Evolutionary conservation across 2,329 filamentous ascomycete genomes (phyloP).

Genomic region (Xylaria sp.): DNA sequence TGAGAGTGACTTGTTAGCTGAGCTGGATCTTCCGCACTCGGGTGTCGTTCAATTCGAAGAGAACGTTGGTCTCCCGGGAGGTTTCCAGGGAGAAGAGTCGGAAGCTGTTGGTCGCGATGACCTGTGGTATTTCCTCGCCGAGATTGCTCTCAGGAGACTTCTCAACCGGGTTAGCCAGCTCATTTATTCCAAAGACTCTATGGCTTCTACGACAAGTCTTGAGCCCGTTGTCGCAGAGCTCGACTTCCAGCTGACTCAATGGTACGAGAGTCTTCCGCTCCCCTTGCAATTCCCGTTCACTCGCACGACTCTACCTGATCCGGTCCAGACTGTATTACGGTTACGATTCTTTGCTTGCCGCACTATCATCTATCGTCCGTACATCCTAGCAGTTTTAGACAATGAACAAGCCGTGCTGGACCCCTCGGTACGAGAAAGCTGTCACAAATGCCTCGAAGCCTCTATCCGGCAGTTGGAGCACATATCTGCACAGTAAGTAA

Average conservation of each 20-base stretch:
- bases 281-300: slow-evolving; percentile 82
- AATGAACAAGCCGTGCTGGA: slow-evolving; percentile 79
- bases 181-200: slow-evolving; percentile 79
- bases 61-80: slow-evolving; percentile 79
- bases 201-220: slow-evolving; percentile 76
- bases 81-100: slow-evolving; percentile 77
- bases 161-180: slow-evolving; percentile 83
- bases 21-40: slow-evolving; percentile 83
- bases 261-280: slow-evolving; percentile 81
- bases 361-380: slow-evolving; percentile 87
- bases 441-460: slow-evolving; percentile 83
- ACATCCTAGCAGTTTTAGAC: slow-evolving; percentile 82
- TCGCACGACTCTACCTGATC: slow-evolving; percentile 73
- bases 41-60: slow-evolving; percentile 87
- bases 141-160: slow-evolving; percentile 81
- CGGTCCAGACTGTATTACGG: slow-evolving; percentile 81
- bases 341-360: slow-evolving; percentile 86
- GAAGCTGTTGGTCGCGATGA: slow-evolving; percentile 77
- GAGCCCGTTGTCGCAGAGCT: slow-evolving; percentile 83
- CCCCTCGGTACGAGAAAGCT: slow-evolving; percentile 78
- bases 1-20: slow-evolving; percentile 82
- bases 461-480: slow-evolving; percentile 83
- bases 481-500: slow-evolving; percentile 77
- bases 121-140: slow-evolving; percentile 86
- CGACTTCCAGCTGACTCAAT: slow-evolving; percentile 84